Percentiles rank a stretch among this genome's conserved stretches.
phyloP scores from a whole-genome alignment of 805 yeast species.

The Kodamaea kaohsiungensis region DNA sequence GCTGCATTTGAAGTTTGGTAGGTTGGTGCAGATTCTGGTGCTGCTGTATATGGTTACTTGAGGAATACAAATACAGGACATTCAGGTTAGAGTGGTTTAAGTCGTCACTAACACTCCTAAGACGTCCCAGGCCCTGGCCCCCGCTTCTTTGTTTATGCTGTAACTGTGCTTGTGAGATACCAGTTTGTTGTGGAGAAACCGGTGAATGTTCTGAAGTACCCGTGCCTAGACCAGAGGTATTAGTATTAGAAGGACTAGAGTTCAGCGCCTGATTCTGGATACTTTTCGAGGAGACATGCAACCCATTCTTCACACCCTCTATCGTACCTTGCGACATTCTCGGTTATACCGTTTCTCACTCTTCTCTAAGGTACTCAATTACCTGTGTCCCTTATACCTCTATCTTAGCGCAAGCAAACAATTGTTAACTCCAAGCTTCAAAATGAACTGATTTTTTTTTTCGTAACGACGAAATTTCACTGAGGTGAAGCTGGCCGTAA shows the following conservation, averaged over 20 bases:
- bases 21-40: neutral
- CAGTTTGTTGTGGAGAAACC: constrained; percentile 1
- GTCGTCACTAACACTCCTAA: neutral
- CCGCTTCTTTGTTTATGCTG: neutral
- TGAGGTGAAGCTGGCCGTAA: neutral
- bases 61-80: neutral
- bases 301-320: neutral
- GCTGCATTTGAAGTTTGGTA: neutral
- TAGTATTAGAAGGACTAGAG: neutral
- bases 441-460: neutral
- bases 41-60: neutral
- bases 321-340: neutral
- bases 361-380: neutral
- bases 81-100: neutral
- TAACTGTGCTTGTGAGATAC: neutral
- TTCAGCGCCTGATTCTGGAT: neutral
- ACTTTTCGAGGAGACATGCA: neutral
- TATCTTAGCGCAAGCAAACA: neutral
- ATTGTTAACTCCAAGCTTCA: neutral
- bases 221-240: neutral
- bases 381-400: neutral
- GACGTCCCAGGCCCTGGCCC: neutral
- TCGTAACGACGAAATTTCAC: neutral
- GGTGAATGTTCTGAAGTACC: constrained; percentile 1
- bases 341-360: neutral